These are phyloP conservation scores for Rhizophagus prolifer DNA, from an alignment of 192 early-diverging fungal species.

Conservation along the genomic window DNA sequence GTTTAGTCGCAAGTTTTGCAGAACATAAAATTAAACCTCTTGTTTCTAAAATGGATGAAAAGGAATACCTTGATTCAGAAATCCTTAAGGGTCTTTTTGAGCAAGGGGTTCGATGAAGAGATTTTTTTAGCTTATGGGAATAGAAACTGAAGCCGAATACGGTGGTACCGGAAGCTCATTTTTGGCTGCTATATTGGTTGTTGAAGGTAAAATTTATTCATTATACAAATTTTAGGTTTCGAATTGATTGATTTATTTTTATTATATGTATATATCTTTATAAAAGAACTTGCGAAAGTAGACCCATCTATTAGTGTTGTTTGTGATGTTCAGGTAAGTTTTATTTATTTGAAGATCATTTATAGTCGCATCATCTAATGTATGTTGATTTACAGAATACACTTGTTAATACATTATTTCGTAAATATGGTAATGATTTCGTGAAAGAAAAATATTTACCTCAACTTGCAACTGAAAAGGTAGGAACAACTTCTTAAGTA, in stretches of 20 bases:
- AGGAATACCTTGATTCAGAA: conserved; percentile 74
- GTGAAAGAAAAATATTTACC: conserved; percentile 86
- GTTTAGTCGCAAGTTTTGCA: conserved; percentile 80
- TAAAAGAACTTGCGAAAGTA: conserved; percentile 85
- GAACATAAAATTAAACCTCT: conserved; percentile 81
- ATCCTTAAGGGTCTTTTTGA: conserved; percentile 87
- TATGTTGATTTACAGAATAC: conserved; percentile 70
- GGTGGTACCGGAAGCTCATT: conserved; percentile 83
- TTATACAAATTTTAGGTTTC: not conserved
- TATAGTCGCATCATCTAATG: not conserved
- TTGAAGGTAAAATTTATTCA: conserved; percentile 62
- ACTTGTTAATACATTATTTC: conserved; percentile 90
- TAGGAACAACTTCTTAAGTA: not conserved
- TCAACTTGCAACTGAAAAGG: conserved; percentile 47
- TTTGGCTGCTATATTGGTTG: conserved; percentile 76
- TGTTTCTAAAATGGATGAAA: conserved; percentile 90
- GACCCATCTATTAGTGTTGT: conserved; percentile 89
- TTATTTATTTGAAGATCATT: not conserved
- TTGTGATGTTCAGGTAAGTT: conserved; percentile 81
- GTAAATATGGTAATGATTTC: conserved; percentile 72
- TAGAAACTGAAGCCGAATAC: conserved; percentile 81
- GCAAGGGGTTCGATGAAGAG: conserved; percentile 63
- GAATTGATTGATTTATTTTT: not conserved
- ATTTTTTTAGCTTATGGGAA: conserved; percentile 75
- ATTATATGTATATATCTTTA: not conserved